Evolutionary conservation across 495 filamentous ascomycete genomes (phyloP).

Genomic region (Venustampulla echinocandica): DNA sequence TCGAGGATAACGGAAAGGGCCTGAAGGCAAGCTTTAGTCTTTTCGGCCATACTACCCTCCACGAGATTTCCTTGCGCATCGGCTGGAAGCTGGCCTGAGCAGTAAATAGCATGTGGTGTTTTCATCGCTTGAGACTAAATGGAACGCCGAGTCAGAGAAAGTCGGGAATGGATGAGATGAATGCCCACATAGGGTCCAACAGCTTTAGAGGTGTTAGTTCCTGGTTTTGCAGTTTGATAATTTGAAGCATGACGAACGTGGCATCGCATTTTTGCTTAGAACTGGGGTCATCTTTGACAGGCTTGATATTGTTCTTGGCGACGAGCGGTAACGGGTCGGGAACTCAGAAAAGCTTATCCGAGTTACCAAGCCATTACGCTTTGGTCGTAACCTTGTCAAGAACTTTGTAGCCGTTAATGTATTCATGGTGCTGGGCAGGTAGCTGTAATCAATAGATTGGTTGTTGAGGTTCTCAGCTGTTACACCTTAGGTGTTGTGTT

Average conservation of each 20-base stretch:
- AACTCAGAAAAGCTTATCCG: not conserved
- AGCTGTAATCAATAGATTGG: too few relatives aligned
- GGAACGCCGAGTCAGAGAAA: not conserved
- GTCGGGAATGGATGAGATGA: not conserved
- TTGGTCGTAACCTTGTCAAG: not conserved
- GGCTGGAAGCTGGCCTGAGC: constrained; percentile 88
- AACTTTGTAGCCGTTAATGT: not conserved
- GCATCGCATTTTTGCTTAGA: constrained; percentile 42
- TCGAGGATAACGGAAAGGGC: constrained; percentile 71
- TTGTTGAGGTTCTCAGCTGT: too few relatives aligned
- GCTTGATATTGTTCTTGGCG: constrained; percentile 33
- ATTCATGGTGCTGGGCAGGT: too few relatives aligned
- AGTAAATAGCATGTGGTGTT: constrained; percentile 74
- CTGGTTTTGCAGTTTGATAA: too few relatives aligned
- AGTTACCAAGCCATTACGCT: not conserved
- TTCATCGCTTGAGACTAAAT: constrained; percentile 79
- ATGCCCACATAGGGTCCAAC: constrained; percentile 47
- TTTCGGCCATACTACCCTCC: constrained; percentile 64
- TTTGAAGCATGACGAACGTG: too few relatives aligned
- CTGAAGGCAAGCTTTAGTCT: constrained; percentile 65
- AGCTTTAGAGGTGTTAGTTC: constrained; percentile 29
- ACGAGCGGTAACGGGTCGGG: constrained; percentile 7
- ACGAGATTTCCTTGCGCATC: constrained; percentile 66
- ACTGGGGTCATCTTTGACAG: constrained; percentile 36
- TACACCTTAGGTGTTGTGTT: too few relatives aligned